These are phyloP conservation scores for Lojkania enalia DNA, from an alignment of 2,329 filamentous ascomycete species.

Conservation along the genomic window DNA sequence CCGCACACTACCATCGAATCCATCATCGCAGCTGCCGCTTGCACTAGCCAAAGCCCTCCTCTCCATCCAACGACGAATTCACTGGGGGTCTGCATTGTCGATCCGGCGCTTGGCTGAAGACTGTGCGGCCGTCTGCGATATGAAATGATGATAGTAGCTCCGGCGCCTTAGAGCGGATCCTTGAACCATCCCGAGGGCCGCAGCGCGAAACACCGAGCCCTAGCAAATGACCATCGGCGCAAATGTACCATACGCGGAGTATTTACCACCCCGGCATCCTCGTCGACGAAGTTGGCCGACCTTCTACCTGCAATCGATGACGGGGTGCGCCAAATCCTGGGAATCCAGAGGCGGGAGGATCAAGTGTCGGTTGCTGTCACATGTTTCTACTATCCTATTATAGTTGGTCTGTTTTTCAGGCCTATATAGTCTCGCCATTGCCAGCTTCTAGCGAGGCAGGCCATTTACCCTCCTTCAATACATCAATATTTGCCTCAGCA, in stretches of 20 bases:
- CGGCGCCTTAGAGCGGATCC: conserved; percentile 16
- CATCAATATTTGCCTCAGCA: no score
- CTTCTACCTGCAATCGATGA: conserved; percentile 15
- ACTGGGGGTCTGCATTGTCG: conserved; percentile 4
- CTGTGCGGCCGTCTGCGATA: conserved; percentile 8
- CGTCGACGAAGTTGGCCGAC: conserved; percentile 12
- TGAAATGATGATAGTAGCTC: conserved; percentile 17
- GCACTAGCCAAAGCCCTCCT: conserved; percentile 3
- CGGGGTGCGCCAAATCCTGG: conserved; percentile 18
- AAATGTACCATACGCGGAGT: conserved; percentile 25
- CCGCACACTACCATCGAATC: conserved; percentile 3
- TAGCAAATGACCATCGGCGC: conserved; percentile 20
- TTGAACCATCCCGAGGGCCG: conserved; percentile 10
- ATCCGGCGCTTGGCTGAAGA: conserved; percentile 9
- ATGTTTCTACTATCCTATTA: no score
- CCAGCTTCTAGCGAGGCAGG: no score
- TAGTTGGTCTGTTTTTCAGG: no score
- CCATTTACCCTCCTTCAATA: no score
- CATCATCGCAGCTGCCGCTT: conserved; percentile 4
- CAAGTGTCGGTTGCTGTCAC: conserved; percentile 5
- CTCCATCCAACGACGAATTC: conserved; percentile 1
- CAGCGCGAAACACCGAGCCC: conserved; percentile 17
- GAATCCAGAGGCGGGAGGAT: conserved; percentile 13
- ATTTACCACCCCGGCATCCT: conserved; percentile 18
- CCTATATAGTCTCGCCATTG: no score